Conservation (phyloP, 495 filamentous ascomycete genomes). For the Geoglossum glabrum region DNA sequence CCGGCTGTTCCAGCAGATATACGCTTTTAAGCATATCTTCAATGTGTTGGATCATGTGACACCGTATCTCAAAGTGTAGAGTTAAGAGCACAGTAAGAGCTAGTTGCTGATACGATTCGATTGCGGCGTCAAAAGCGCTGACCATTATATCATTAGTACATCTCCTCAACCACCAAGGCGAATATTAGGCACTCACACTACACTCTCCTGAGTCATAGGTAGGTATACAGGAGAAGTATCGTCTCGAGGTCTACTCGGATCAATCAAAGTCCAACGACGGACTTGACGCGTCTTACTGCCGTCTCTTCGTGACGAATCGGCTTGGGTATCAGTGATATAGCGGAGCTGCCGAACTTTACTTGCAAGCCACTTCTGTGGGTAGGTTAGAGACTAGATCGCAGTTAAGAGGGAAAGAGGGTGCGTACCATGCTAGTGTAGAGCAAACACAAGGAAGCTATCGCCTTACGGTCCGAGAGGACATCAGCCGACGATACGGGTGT, state of each 20-base stretch:
- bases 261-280: slow-evolving; percentile 66
- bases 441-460: slow-evolving; percentile 61
- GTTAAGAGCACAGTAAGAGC: slow-evolving; percentile 57
- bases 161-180: background rate
- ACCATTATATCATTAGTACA: slow-evolving; percentile 1
- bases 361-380: slow-evolving; percentile 60
- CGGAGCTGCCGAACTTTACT: slow-evolving; percentile 57
- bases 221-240: slow-evolving; percentile 53
- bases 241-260: slow-evolving; percentile 32
- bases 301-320: slow-evolving; percentile 23
- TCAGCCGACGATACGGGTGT: slow-evolving; percentile 48
- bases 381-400: background rate
- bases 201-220: slow-evolving; percentile 74
- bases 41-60: slow-evolving; percentile 46
- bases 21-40: slow-evolving; percentile 13
- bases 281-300: slow-evolving; percentile 21
- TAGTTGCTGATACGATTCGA: slow-evolving; percentile 60
- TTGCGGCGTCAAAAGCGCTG: slow-evolving; percentile 69
- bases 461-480: slow-evolving; percentile 76
- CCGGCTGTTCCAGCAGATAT: slow-evolving; percentile 51
- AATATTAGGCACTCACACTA: slow-evolving; percentile 30
- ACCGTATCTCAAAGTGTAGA: slow-evolving; percentile 71
- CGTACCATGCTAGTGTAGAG: slow-evolving; percentile 78
- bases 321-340: slow-evolving; percentile 34
- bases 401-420: background rate